Evolutionary conservation across 78 protist genomes (phyloP).

Genomic region (Protostelium mycophagum): DNA sequence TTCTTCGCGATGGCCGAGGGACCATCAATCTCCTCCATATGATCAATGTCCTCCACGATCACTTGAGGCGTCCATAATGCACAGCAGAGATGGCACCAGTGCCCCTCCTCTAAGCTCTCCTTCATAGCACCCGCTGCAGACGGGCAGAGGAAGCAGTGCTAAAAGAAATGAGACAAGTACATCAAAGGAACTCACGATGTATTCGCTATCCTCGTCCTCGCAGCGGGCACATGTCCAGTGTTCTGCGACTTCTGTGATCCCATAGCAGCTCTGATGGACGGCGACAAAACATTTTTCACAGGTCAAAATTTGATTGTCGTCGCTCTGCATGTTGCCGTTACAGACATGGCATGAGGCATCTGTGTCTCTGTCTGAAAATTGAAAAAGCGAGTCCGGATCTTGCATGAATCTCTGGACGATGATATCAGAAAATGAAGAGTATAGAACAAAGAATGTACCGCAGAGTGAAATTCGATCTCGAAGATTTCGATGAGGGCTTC

Average conservation of each 20-base stretch:
- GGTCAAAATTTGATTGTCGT: neutral
- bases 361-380: neutral
- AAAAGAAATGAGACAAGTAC: neutral
- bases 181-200: neutral
- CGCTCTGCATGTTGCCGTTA: neutral
- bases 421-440: neutral
- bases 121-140: neutral
- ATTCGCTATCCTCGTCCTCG: neutral
- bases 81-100: neutral
- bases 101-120: neutral
- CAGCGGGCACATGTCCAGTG: neutral
- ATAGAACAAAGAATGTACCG: neutral
- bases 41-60: neutral
- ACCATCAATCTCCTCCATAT: neutral
- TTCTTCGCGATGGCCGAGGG: neutral
- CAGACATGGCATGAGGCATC: neutral
- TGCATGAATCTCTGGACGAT: neutral
- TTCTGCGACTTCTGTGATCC: neutral
- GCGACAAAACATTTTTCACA: neutral
- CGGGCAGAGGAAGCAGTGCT: neutral
- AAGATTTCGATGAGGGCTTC: neutral
- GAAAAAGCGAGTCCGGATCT: neutral
- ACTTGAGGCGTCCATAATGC: neutral
- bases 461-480: neutral
- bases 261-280: neutral